Percentiles rank a stretch among this genome's conserved stretches.
These are phyloP conservation scores for Neovahlkampfia damariscottae DNA, from an alignment of 78 protist species.

Conservation along the genomic window DNA sequence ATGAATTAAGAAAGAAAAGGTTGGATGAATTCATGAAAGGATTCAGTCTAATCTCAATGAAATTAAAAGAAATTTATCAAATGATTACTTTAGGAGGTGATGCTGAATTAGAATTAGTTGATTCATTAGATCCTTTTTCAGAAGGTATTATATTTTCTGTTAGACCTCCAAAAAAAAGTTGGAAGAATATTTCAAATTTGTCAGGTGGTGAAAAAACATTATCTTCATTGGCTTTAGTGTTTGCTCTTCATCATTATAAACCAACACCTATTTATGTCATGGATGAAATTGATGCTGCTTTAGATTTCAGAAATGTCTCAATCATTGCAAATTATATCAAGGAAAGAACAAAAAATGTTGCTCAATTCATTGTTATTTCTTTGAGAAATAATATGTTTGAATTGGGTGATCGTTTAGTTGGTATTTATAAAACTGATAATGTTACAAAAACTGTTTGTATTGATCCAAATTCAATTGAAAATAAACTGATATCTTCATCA, in stretches of 20 bases:
- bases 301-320: constrained; percentile 91
- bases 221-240: constrained; percentile 93
- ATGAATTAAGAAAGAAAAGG: constrained; percentile 40
- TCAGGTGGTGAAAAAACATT: constrained; percentile 99
- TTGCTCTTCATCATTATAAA: constrained; percentile 97
- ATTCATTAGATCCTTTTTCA: constrained; percentile 92
- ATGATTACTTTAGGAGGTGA: constrained; percentile 99
- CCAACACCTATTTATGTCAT: constrained; percentile 99
- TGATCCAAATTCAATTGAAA: constrained; percentile 60
- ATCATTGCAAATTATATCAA: constrained; percentile 97
- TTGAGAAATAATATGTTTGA: constrained; percentile 99
- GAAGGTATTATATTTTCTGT: constrained; percentile 94
- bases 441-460: constrained; percentile 86
- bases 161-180: constrained; percentile 96
- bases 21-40: constrained; percentile 95
- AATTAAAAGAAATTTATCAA: constrained; percentile 92
- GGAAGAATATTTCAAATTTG: constrained; percentile 97
- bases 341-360: constrained; percentile 92
- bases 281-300: constrained; percentile 99
- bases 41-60: constrained; percentile 63
- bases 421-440: constrained; percentile 96
- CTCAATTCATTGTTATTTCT: constrained; percentile 97
- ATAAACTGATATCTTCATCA: neutral
- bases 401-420: constrained; percentile 94
- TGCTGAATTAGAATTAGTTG: constrained; percentile 98